phyloP scores from a whole-genome alignment of 345 rosid genomes.

The Eutrema heterophyllum region DNA sequence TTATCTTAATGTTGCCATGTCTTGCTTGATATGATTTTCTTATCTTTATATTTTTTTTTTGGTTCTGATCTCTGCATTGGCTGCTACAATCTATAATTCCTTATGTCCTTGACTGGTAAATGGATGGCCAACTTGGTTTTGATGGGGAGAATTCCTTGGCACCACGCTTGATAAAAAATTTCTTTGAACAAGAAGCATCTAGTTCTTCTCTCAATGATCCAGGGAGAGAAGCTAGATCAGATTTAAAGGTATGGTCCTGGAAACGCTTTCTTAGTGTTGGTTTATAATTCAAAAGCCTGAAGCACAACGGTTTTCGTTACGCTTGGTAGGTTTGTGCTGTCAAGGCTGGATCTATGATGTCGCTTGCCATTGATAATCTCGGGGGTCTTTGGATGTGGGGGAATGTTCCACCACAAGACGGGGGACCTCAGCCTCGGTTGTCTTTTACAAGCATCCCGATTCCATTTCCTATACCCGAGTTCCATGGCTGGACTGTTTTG shows the following conservation, averaged over 20 bases:
- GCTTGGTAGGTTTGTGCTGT: conserved; percentile 50
- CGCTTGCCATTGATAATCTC: conserved; percentile 70
- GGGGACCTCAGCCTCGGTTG: conserved; percentile 33
- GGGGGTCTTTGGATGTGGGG: conserved; percentile 96
- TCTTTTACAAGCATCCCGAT: conserved; percentile 44
- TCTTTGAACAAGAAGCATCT: conserved; percentile 33
- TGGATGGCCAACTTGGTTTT: conserved; percentile 89
- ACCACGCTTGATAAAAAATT: conserved; percentile 51
- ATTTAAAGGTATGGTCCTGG: conserved; percentile 44
- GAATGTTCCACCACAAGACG: conserved; percentile 54
- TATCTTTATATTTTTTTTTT: not conserved
- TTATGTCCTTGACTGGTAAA: conserved; percentile 52
- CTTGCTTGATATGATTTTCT: not conserved
- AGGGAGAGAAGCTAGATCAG: conserved; percentile 27
- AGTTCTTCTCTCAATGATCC: conserved; percentile 33
- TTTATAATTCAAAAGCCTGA: conserved; percentile 2
- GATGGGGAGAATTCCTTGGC: conserved; percentile 46
- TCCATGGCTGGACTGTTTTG: conserved; percentile 66
- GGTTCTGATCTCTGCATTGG: conserved; percentile 7
- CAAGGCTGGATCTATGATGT: conserved; percentile 88
- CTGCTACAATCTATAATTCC: not conserved
- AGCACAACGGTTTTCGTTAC: not conserved
- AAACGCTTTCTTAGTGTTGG: not conserved
- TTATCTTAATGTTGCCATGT: not conserved
- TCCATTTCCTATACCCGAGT: conserved; percentile 55